Percentiles rank a stretch among this genome's conserved stretches.
Evolutionary conservation across 2,329 filamentous ascomycete species (phyloP).

Genomic region (Aspergillus proliferans): DNA sequence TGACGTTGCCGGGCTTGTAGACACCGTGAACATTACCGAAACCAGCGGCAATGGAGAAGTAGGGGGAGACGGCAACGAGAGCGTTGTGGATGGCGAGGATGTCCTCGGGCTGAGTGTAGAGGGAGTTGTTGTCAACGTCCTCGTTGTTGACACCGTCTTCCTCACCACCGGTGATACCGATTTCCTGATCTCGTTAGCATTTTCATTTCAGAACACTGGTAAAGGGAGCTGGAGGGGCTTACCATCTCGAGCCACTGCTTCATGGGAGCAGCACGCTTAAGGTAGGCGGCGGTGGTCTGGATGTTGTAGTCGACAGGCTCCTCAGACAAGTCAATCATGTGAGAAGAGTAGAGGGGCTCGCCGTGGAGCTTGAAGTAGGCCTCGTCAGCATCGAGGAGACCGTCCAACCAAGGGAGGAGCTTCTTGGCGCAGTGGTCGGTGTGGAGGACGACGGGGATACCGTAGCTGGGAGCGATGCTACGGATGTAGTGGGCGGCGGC

Average conservation of each 20-base stretch:
- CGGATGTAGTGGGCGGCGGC: constrained; percentile 93
- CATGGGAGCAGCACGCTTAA: constrained; percentile 90
- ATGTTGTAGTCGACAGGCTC: constrained; percentile 89
- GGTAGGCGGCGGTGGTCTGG: constrained; percentile 82
- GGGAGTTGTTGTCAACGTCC: constrained; percentile 88
- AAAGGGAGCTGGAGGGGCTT: constrained; percentile 19
- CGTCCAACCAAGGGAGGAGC: constrained; percentile 95
- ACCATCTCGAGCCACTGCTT: constrained; percentile 99
- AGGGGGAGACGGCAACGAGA: constrained; percentile 77
- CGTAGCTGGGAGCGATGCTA: constrained; percentile 77
- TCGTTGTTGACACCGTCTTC: constrained; percentile 99
- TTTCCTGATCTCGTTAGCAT: constrained; percentile 48
- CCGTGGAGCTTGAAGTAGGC: constrained; percentile 87
- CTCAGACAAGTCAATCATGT: constrained; percentile 98
- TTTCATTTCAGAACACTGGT: neutral
- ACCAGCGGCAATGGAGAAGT: constrained; percentile 96
- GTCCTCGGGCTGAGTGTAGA: constrained; percentile 97
- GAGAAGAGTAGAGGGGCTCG: constrained; percentile 87
- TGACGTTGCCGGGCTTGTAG: constrained; percentile 97
- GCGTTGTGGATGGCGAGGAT: constrained; percentile 87
- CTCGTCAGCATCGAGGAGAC: constrained; percentile 92
- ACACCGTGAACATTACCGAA: constrained; percentile 99
- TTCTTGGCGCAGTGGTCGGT: constrained; percentile 99
- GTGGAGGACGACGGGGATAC: constrained; percentile 86
- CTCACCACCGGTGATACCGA: constrained; percentile 93